phyloP scores from a whole-genome alignment of 768 basidiomycete species.

The Hirschioporus abietinus region DNA sequence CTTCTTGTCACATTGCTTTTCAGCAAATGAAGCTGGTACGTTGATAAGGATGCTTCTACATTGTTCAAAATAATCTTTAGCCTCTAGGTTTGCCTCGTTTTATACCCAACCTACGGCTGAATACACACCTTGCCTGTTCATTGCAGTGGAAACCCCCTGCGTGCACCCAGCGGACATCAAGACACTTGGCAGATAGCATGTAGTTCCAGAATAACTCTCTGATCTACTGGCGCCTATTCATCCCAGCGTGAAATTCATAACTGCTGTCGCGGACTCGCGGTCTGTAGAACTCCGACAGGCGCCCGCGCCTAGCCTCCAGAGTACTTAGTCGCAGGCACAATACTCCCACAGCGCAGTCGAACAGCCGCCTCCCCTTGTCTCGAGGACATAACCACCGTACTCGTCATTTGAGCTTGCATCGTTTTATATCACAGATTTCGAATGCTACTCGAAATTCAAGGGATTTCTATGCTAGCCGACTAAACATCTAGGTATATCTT shows the following conservation, averaged over 20 bases:
- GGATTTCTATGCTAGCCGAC: neutral
- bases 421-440: neutral
- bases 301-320: neutral
- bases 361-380: neutral
- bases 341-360: neutral
- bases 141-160: neutral
- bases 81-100: neutral
- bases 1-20: neutral
- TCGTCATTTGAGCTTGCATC: neutral
- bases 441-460: neutral
- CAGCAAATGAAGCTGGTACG: neutral
- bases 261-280: neutral
- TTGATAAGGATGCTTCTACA: neutral
- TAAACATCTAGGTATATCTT: neutral
- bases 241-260: neutral
- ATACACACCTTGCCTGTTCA: neutral
- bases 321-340: neutral
- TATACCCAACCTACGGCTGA: neutral
- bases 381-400: neutral
- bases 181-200: neutral
- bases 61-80: neutral
- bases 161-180: neutral
- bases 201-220: neutral
- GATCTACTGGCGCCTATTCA: neutral
- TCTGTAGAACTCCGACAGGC: neutral